Evolutionary conservation across 768 basidiomycete species (phyloP).

Genomic region (Collybia sp.): DNA sequence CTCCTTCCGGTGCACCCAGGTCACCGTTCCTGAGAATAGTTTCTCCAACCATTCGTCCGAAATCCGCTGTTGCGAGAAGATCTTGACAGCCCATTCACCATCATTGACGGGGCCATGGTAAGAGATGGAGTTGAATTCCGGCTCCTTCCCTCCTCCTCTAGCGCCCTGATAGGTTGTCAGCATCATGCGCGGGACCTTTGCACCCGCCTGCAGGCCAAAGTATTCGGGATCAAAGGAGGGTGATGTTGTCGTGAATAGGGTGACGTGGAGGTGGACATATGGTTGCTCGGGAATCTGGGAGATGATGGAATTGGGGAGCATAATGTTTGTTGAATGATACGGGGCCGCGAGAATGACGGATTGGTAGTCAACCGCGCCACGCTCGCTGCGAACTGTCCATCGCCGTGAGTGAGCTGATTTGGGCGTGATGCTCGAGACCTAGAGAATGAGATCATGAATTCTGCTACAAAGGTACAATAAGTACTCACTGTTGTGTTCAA

Average conservation of each 20-base stretch:
- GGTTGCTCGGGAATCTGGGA: slow-evolving; percentile 60
- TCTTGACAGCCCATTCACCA: slow-evolving; percentile 76
- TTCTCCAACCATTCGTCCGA: slow-evolving; percentile 65
- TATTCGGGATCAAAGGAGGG: slow-evolving; percentile 57
- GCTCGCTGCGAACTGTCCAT: slow-evolving; percentile 50
- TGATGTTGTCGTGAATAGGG: slow-evolving; percentile 77
- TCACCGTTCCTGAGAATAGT: slow-evolving; percentile 62
- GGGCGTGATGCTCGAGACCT: slow-evolving; percentile 52
- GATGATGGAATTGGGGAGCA: slow-evolving; percentile 41
- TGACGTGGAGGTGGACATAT: slow-evolving; percentile 86
- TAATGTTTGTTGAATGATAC: slow-evolving; percentile 63
- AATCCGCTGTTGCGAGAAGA: slow-evolving; percentile 68
- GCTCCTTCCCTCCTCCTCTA: slow-evolving; percentile 48
- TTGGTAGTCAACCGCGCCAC: slow-evolving; percentile 51
- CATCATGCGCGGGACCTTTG: slow-evolving; percentile 54
- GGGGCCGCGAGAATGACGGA: slow-evolving; percentile 87
- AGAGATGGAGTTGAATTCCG: slow-evolving; percentile 84
- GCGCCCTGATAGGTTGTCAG: slow-evolving; percentile 70
- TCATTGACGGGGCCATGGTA: slow-evolving; percentile 64
- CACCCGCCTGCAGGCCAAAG: slow-evolving; percentile 50
- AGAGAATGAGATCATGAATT: slow-evolving; percentile 1
- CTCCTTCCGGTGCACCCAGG: slow-evolving; percentile 83
- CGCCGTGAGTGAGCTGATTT: slow-evolving; percentile 34
- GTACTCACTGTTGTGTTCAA: slow-evolving; percentile 62
- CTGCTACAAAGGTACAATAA: neutral